A percentile compares a stretch with the other conserved stretches of the same genome.
Conservation (phyloP, 345 rosid species). For the Moringa oleifera region DNA sequence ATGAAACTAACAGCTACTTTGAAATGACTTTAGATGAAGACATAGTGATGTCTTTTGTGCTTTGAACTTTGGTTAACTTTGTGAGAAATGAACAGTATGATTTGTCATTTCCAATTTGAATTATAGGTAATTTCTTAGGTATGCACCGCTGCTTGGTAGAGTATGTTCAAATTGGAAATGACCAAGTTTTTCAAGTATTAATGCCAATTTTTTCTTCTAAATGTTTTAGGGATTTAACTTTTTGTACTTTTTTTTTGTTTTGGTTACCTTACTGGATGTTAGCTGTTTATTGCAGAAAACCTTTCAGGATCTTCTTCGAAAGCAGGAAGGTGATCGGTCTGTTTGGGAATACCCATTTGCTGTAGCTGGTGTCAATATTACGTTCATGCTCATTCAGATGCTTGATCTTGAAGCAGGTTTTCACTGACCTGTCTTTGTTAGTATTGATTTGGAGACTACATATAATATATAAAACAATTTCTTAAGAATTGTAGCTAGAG, state of each 20-base stretch:
- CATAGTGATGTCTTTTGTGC: too few relatives aligned
- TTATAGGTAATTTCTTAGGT: too few relatives aligned
- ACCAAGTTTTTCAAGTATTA: too few relatives aligned
- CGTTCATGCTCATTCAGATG: constrained; percentile 99
- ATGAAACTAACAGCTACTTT: too few relatives aligned
- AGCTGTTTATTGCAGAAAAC: constrained; percentile 52
- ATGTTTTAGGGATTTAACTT: too few relatives aligned
- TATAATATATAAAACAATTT: background rate
- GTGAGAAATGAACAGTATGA: too few relatives aligned
- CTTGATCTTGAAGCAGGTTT: constrained; percentile 99
- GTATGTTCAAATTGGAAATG: too few relatives aligned
- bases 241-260: background rate
- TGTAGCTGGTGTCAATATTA: constrained; percentile 96
- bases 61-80: too few relatives aligned
- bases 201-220: background rate
- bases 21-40: too few relatives aligned
- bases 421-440: background rate
- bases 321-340: constrained; percentile 88
- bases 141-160: too few relatives aligned
- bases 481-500: too few relatives aligned
- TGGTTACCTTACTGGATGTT: background rate
- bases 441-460: background rate
- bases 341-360: constrained; percentile 99
- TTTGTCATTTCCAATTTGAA: too few relatives aligned
- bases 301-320: constrained; percentile 85